Conservation (phyloP, 768 basidiomycete genomes). For the Tricholoma furcatifolium region DNA sequence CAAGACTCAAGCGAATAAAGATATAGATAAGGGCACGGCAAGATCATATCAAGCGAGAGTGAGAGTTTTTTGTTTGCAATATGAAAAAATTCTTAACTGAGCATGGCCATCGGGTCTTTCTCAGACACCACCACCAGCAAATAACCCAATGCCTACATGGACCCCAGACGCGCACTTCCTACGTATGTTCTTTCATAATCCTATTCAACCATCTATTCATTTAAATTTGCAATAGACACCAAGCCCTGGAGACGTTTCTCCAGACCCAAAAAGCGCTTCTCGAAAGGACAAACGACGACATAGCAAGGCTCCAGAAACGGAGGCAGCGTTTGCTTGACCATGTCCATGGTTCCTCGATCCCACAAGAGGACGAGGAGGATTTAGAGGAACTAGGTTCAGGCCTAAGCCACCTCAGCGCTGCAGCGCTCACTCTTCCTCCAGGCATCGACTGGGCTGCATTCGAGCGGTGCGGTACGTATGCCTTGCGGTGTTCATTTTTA, state of each 20-base stretch:
- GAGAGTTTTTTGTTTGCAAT: too few species aligned
- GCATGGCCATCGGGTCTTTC: too few species aligned
- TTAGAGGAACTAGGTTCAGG: slow-evolving; percentile 1
- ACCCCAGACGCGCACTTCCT: too few species aligned
- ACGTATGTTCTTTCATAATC: too few species aligned
- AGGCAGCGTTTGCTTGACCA: slow-evolving; percentile 35
- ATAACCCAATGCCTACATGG: too few species aligned
- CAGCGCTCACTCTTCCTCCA: slow-evolving; percentile 41
- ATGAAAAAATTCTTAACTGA: too few species aligned
- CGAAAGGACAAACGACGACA: slow-evolving; percentile 59
- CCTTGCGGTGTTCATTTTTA: neutral
- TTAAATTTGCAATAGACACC: slow-evolving; percentile 44
- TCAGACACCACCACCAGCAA: too few species aligned
- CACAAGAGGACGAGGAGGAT: neutral
- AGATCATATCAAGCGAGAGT: too few species aligned
- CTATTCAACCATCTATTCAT: too few species aligned
- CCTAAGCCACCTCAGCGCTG: slow-evolving; percentile 40
- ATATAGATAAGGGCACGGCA: too few species aligned
- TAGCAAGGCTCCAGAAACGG: slow-evolving; percentile 51
- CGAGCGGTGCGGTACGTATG: slow-evolving; percentile 52
- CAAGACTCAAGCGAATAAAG: too few species aligned
- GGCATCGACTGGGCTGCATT: slow-evolving; percentile 66
- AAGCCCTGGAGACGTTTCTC: slow-evolving; percentile 69
- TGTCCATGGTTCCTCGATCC: neutral
- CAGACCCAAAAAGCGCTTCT: slow-evolving; percentile 59